A percentile compares a stretch with the other conserved stretches of the same genome.
These are phyloP conservation scores for Drosera spatulata DNA, from an alignment of 179 eudicot species.

Conservation along the genomic window DNA sequence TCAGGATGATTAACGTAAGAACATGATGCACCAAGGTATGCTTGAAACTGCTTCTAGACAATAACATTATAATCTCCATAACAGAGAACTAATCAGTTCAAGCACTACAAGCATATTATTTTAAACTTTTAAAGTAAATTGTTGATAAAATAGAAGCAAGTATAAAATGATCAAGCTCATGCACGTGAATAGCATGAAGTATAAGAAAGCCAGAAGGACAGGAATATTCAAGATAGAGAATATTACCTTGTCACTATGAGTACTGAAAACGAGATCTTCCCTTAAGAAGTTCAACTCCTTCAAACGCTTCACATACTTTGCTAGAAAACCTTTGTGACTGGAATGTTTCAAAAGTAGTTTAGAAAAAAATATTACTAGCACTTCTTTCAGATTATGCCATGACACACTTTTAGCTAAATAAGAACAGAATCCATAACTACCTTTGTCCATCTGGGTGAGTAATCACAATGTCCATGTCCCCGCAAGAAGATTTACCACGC, in stretches of 20 bases:
- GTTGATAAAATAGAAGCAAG: neutral
- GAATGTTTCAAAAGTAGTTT: neutral
- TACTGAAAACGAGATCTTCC: conserved; percentile 77
- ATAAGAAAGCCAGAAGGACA: no score
- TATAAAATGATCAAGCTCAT: no score
- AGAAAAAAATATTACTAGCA: no score
- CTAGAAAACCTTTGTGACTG: conserved; percentile 86
- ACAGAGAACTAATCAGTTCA: no score
- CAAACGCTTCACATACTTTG: conserved; percentile 61
- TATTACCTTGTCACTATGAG: conserved; percentile 82
- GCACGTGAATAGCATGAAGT: no score
- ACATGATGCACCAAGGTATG: no score
- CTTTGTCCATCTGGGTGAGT: conserved; percentile 97
- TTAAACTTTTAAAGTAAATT: no score
- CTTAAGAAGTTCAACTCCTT: conserved; percentile 73
- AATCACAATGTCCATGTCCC: conserved; percentile 84
- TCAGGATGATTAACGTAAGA: neutral
- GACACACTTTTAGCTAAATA: neutral
- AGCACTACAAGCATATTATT: neutral
- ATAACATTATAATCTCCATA: no score
- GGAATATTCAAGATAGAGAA: no score
- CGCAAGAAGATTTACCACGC: conserved; percentile 90
- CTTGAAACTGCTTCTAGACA: no score
- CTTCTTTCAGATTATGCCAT: no score
- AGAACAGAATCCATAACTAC: conserved; percentile 15